Percentiles rank a stretch among this genome's conserved stretches.
phyloP scores from a whole-genome alignment of 192 early-diverging fungal species.

The Podila clonocystis region DNA sequence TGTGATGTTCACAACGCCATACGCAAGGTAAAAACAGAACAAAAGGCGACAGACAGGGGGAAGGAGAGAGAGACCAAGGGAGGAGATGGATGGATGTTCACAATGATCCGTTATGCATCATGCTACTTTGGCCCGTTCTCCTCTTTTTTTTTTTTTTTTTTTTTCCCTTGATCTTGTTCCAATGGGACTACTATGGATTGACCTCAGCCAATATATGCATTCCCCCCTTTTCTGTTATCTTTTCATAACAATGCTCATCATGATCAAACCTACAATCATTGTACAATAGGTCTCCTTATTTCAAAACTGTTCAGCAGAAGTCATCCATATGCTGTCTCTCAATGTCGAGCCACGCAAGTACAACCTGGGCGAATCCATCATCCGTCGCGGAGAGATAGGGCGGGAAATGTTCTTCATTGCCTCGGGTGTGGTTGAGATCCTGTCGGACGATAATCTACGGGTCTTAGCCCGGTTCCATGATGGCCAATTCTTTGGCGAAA shows the following conservation, averaged over 20 bases:
- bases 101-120: no score
- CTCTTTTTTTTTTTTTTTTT: neutral
- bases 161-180: no score
- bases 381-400: constrained; percentile 69
- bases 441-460: constrained; percentile 50
- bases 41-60: neutral
- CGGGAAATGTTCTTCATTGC: constrained; percentile 80
- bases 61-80: neutral
- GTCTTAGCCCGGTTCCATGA: constrained; percentile 47
- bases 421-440: constrained; percentile 71
- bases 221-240: neutral
- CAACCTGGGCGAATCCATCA: constrained; percentile 62
- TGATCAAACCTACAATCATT: neutral
- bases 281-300: constrained; percentile 53
- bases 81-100: neutral
- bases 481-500: constrained; percentile 65
- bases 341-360: constrained; percentile 62
- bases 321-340: constrained; percentile 55
- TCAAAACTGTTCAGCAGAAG: constrained; percentile 52
- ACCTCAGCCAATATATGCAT: no score
- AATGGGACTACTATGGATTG: no score
- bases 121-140: no score
- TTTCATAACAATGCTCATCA: neutral
- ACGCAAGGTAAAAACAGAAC: constrained; percentile 27
- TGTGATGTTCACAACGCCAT: constrained; percentile 39